A percentile compares a stretch with the other conserved stretches of the same genome.
Conservation (phyloP, 352 stramenopile species). For the Plasmopara halstedii region DNA sequence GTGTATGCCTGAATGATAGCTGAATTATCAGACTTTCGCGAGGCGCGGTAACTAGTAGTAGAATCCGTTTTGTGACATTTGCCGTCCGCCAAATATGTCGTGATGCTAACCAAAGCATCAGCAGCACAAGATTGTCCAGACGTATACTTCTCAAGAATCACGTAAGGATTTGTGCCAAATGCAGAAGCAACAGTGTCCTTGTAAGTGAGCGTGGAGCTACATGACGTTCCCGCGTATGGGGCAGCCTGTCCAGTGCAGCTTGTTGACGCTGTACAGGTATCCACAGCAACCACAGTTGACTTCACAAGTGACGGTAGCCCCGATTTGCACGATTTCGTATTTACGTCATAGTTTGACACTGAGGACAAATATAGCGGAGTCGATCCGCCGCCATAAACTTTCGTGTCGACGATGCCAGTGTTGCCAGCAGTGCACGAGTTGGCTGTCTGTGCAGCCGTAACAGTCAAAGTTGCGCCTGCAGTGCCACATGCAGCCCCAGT, state of each 20-base stretch:
- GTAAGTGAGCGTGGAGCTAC: neutral
- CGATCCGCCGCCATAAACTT: conserved; percentile 1
- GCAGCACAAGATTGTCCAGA: neutral
- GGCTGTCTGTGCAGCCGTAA: neutral
- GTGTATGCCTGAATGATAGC: neutral
- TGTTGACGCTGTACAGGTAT: neutral
- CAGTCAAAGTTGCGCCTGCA: neutral
- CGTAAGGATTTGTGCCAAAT: conserved; percentile 3
- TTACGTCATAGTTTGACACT: neutral
- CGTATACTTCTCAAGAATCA: conserved; percentile 4
- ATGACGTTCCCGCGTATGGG: neutral
- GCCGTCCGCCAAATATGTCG: conserved; percentile 7
- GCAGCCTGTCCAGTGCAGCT: neutral
- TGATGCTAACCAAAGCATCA: neutral
- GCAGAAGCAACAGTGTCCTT: neutral
- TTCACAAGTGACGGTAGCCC: neutral
- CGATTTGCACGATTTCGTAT: neutral
- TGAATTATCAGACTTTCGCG: neutral
- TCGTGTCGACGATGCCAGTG: conserved; percentile 1
- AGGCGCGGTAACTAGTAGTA: neutral
- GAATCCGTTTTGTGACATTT: conserved; percentile 4
- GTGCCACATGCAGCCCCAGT: neutral
- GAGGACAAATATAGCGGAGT: neutral
- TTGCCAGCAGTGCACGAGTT: neutral
- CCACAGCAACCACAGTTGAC: neutral